A percentile compares a stretch with the other conserved stretches of the same genome.
phyloP scores from a whole-genome alignment of 208 protist genomes.

The Tetramitus jugosus region DNA sequence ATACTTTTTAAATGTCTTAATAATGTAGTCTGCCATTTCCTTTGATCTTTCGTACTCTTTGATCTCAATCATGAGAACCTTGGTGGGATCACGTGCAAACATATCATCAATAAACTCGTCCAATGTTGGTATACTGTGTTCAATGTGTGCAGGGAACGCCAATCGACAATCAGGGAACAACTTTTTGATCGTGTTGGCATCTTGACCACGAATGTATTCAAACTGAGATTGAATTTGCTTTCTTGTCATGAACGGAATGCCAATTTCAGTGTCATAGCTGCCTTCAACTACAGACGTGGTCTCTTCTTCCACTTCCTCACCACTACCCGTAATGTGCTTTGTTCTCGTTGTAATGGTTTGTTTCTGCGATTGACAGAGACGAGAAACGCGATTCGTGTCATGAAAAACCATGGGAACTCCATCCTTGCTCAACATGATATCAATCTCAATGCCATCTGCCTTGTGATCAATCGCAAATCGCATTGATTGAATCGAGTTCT shows the following conservation, averaged over 20 bases:
- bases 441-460: slow-evolving; percentile 60
- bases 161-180: too few relatives aligned
- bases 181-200: slow-evolving; percentile 58
- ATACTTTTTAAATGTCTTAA: slow-evolving; percentile 64
- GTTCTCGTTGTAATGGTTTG: too few relatives aligned
- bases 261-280: slow-evolving; percentile 14
- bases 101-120: slow-evolving; percentile 69
- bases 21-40: slow-evolving; percentile 60
- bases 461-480: slow-evolving; percentile 62
- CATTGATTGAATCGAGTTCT: slow-evolving; percentile 74
- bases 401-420: slow-evolving; percentile 68
- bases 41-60: slow-evolving; percentile 52
- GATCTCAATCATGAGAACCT: slow-evolving; percentile 65
- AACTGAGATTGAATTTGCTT: slow-evolving; percentile 61
- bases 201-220: slow-evolving; percentile 51
- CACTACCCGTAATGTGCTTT: too few relatives aligned
- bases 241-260: slow-evolving; percentile 55
- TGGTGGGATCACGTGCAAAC: slow-evolving; percentile 55
- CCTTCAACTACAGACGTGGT: too few relatives aligned
- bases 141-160: too few relatives aligned
- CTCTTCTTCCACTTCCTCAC: too few relatives aligned
- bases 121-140: too few relatives aligned
- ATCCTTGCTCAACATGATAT: slow-evolving; percentile 70
- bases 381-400: slow-evolving; percentile 48
- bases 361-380: not conserved